Base-by-base conservation (phyloP, 1,284 basidiomycete species). In the Cystobasidium sp. region DNA sequence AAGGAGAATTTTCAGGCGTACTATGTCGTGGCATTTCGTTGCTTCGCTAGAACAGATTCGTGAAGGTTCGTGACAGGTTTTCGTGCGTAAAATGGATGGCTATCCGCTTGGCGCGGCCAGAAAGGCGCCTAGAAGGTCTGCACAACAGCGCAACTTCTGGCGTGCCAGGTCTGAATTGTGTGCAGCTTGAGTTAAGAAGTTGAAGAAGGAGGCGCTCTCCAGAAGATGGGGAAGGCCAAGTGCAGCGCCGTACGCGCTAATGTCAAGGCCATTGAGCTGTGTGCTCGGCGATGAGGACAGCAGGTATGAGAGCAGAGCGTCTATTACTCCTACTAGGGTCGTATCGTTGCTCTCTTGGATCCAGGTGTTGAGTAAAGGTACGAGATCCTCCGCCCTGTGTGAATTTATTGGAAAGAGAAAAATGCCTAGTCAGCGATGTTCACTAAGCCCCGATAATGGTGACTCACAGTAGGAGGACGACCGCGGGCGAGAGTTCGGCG, bases 401-500 rank as follows among this genome's bases (percentile, higher is more conserved):
- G 46, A 6, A 18, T 46, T 9, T 14, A 1, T 16, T 8, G 10
- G 8, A 12, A 31, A 3, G 22, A 7, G 22, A 43, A 4, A 31
- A 18, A 3, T 18, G 37, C 16, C 56, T 59, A 41, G n/a, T 7
- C 10, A 10, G 39, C 39, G 14, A 10, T 3, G 24, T 37, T 12
- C 9, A 5, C 10, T 37, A 1, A 37, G 55, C 55, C 16, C 55
- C 16, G 8, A 18, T 12, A 6, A 6, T 3, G 20, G 8, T 4
- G 18, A 24, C 70, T 46, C 22, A 73, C 70, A 73, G 63, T 8
- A 73, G 52, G 12, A 58, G 9, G 0, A 73, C 22, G 5, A 73
- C 70, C 20, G 70, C 51, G 18, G 70, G 70, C 0, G 70, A 53
- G 7, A 73, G 51, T 18, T 73, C 70, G 18, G 70, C 70, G 18